Evolutionary conservation across 2,329 filamentous ascomycete species (phyloP).

Genomic region (Colletotrichum camelliae): DNA sequence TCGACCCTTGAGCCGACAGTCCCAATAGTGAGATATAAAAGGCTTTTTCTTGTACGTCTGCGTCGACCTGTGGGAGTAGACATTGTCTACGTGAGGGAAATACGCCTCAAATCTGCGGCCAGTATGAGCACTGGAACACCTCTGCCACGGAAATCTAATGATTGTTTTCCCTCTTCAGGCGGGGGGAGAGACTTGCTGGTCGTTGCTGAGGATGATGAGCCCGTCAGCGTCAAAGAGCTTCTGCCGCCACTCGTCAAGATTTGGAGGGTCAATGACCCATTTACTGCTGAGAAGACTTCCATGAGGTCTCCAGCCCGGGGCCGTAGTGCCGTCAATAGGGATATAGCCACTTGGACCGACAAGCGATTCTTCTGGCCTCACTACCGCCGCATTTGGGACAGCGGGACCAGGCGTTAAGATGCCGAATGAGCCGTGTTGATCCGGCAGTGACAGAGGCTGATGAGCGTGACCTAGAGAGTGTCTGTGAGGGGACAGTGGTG

Average conservation of each 20-base stretch:
- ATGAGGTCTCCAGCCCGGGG: conserved; percentile 38
- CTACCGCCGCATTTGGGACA: conserved; percentile 32
- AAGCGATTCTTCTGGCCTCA: conserved; percentile 43
- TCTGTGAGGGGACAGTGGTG: neutral
- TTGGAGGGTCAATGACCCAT: conserved; percentile 69
- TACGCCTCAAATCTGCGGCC: conserved; percentile 73
- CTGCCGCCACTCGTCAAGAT: conserved; percentile 72
- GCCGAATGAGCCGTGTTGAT: conserved; percentile 49
- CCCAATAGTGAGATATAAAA: conserved; percentile 86
- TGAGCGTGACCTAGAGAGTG: neutral
- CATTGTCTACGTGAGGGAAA: conserved; percentile 83
- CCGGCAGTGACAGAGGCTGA: conserved; percentile 12
- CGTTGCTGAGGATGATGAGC: conserved; percentile 73
- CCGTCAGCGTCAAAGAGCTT: conserved; percentile 79
- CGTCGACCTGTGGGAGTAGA: conserved; percentile 84
- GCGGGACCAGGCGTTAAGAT: conserved; percentile 44
- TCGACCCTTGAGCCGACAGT: conserved; percentile 81
- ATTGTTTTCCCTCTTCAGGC: neutral
- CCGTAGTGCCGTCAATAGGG: conserved; percentile 13
- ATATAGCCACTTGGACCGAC: conserved; percentile 27
- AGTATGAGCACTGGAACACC: conserved; percentile 15
- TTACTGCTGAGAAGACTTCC: conserved; percentile 58
- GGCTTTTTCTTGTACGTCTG: conserved; percentile 82
- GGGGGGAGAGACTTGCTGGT: conserved; percentile 60
- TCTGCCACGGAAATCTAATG: neutral